Base-by-base conservation (phyloP, 305 asterid species). In the Stenogyne calaminthoides region DNA sequence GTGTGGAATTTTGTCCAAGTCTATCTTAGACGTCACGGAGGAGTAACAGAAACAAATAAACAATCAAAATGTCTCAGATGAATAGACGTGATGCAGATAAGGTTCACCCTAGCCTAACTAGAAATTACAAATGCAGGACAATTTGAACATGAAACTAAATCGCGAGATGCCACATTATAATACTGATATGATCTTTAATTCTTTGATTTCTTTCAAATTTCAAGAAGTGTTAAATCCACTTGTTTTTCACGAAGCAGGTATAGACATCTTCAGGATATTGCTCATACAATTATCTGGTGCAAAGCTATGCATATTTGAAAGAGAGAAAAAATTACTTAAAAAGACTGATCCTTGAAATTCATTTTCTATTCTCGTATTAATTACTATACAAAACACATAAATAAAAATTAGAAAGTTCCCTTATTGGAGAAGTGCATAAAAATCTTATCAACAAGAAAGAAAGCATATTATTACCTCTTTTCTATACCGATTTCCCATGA, bases 401-500 rank as follows among this genome's bases (percentile, higher is more conserved):
- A 59, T 5, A 54, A 0, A 14, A 36, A 20, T 16, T 51, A 70
- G 37, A 19, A 60, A 40, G 27, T 51, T 36, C 42, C 37, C 32
- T 36, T 42, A 4, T 39, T 10, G 76, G 39, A 37, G 4, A 40
- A 67, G 19, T 14, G 46, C 42, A 34, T 39, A 67, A 40, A 67
- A 57, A 64, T 68, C 44, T 67, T 40, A 39, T 15, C 47, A 70
- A 32, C 32, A 44, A 25, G 6, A 47, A 39, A 70, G n/a, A 64
- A 51, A 39, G 67, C 67, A 36, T 39, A 62, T 10, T 7, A 58
- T 84, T 86, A 92, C 99, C 98, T 95, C 99, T 83, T 95, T 95
- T 25, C 99, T 81, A 49, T 84, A 92, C 16, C 98, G 89, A 73
- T 95, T 92, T 64, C 99, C 97, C 97, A 94, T 94, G 75, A 94